These are phyloP conservation scores for Fusarium circinatum DNA, from an alignment of 2,329 filamentous ascomycete genomes.

Conservation along the genomic window DNA sequence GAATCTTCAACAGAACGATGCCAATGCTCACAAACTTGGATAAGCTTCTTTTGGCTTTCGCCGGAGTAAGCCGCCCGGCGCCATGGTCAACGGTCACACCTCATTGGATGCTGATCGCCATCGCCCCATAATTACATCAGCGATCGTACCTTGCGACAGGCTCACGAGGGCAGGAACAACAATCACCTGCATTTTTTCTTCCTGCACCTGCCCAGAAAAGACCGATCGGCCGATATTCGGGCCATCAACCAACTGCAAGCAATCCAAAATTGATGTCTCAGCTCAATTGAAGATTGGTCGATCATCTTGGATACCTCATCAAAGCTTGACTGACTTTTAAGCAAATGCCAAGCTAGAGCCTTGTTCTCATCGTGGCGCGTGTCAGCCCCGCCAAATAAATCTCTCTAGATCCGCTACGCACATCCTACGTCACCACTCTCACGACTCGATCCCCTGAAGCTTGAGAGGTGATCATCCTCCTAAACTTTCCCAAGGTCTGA, in stretches of 20 bases:
- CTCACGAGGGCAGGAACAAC: slow-evolving; percentile 21
- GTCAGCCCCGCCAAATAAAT: slow-evolving; percentile 35
- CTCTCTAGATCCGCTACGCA: background rate
- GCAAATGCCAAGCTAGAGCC: slow-evolving; percentile 20
- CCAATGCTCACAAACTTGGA: background rate
- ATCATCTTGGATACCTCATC: background rate
- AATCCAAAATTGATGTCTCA: slow-evolving; percentile 14
- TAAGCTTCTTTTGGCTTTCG: slow-evolving; percentile 11
- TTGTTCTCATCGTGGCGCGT: slow-evolving; percentile 34
- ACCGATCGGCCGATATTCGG: slow-evolving; percentile 19
- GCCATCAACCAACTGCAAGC: background rate
- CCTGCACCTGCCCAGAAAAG: slow-evolving; percentile 12
- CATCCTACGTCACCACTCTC: slow-evolving; percentile 32
- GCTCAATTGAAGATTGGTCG: background rate
- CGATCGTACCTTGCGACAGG: slow-evolving; percentile 10
- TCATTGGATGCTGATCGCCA: background rate
- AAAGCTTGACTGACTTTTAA: background rate
- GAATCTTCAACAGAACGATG: background rate
- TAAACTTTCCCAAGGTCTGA: slow-evolving; percentile 10
- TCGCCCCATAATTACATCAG: slow-evolving; percentile 10
- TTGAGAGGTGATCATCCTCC: background rate
- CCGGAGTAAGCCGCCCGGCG: slow-evolving; percentile 17
- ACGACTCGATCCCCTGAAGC: background rate
- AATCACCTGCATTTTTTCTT: slow-evolving; percentile 23
- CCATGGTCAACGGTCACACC: background rate